These are phyloP conservation scores for Hyaloscypha variabilis DNA, from an alignment of 495 filamentous ascomycete genomes.

Conservation along the genomic window DNA sequence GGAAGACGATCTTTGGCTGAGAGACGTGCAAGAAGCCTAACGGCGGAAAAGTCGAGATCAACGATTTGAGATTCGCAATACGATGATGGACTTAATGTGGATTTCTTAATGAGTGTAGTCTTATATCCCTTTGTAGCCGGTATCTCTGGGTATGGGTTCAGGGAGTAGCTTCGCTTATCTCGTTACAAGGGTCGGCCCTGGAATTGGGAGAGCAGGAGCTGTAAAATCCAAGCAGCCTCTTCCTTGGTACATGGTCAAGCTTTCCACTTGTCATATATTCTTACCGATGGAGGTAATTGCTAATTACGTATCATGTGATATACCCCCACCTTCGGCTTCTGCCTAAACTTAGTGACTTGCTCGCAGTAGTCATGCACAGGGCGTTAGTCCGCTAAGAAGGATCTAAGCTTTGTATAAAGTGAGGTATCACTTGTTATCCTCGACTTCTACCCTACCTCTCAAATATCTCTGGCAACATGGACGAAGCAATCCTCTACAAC, in stretches of 20 bases:
- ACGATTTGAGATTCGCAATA: too few relatives aligned
- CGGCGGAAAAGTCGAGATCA: not conserved
- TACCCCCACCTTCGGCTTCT: not conserved
- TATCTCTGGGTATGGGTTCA: too few relatives aligned
- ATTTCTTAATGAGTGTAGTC: too few relatives aligned
- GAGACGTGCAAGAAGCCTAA: not conserved
- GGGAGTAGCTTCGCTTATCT: too few relatives aligned
- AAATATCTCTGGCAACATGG: too few relatives aligned
- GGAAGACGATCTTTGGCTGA: conserved; percentile 61
- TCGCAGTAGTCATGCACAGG: not conserved
- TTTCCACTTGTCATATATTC: not conserved
- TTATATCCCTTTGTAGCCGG: too few relatives aligned
- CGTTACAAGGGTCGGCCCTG: too few relatives aligned
- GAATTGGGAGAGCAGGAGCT: too few relatives aligned
- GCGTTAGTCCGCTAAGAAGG: not conserved
- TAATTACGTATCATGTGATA: not conserved
- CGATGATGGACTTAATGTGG: not conserved
- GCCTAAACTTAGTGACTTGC: not conserved
- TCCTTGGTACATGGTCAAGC: too few relatives aligned
- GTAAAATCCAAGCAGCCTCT: too few relatives aligned
- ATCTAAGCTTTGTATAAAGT: not conserved
- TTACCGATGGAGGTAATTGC: not conserved
- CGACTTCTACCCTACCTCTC: too few relatives aligned
- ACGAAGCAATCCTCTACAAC: conserved; percentile 18
- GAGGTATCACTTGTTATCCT: not conserved